A percentile compares a stretch with the other conserved stretches of the same genome.
Evolutionary conservation across 768 basidiomycete species (phyloP).

Genomic region (Ephemerocybe angulata): DNA sequence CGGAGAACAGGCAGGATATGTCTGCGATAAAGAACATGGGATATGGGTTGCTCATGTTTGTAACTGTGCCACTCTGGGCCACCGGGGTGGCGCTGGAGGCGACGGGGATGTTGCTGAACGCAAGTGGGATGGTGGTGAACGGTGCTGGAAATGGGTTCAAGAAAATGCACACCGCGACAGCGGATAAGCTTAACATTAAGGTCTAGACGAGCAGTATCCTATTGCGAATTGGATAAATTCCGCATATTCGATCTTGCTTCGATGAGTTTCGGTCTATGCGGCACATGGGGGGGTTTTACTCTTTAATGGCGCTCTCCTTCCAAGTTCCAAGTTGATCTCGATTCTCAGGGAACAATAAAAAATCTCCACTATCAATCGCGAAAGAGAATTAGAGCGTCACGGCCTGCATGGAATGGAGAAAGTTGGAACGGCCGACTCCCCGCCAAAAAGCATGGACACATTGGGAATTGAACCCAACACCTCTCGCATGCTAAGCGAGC

Average conservation of each 20-base stretch:
- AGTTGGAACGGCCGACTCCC: too few species aligned
- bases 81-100: slow-evolving; percentile 1
- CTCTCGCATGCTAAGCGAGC: slow-evolving; percentile 19
- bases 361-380: too few species aligned
- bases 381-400: too few species aligned
- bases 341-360: too few species aligned
- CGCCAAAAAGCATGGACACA: slow-evolving; percentile 16
- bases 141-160: slow-evolving; percentile 7
- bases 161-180: slow-evolving; percentile 1
- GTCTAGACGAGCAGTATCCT: too few species aligned
- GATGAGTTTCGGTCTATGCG: too few species aligned
- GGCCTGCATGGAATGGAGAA: too few species aligned
- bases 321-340: too few species aligned
- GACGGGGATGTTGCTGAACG: slow-evolving; percentile 4
- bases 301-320: too few species aligned
- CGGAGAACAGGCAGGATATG: not conserved
- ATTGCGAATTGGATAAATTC: too few species aligned
- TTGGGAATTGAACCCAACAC: slow-evolving; percentile 21
- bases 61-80: slow-evolving; percentile 4
- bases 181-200: slow-evolving; percentile 4
- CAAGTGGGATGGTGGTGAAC: slow-evolving; percentile 4
- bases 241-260: too few species aligned
- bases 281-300: too few species aligned
- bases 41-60: not conserved
- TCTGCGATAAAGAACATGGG: not conserved